These are phyloP conservation scores for Flaveria brownii DNA, from an alignment of 129 eudicot genomes.

Conservation along the genomic window DNA sequence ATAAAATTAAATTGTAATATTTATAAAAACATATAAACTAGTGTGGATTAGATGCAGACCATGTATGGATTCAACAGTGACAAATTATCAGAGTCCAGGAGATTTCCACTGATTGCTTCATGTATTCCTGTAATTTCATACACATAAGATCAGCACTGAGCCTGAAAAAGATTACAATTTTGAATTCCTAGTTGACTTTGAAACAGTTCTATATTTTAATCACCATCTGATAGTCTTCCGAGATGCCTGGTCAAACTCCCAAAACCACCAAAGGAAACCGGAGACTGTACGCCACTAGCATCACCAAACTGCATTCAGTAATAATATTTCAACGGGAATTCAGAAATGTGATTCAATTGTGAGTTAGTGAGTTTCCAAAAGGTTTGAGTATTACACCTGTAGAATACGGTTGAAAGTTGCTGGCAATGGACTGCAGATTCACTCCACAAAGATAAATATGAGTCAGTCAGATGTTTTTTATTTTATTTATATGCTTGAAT, in stretches of 20 bases:
- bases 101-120: slow-evolving; percentile 62
- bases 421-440: slow-evolving; percentile 76
- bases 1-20: not conserved
- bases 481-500: slow-evolving; percentile 14
- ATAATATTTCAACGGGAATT: slow-evolving; percentile 11
- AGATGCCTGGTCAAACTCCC: slow-evolving; percentile 99
- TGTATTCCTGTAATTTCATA: slow-evolving; percentile 58
- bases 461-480: slow-evolving; percentile 29
- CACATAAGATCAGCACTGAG: slow-evolving; percentile 4
- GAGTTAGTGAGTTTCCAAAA: slow-evolving; percentile 26
- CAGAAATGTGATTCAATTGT: not conserved
- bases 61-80: slow-evolving; percentile 86
- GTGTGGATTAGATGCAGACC: slow-evolving; percentile 49
- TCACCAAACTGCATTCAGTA: slow-evolving; percentile 79
- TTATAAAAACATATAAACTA: not conserved
- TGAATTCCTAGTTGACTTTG: slow-evolving; percentile 4
- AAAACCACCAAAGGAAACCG: slow-evolving; percentile 97
- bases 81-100: slow-evolving; percentile 68
- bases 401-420: slow-evolving; percentile 89
- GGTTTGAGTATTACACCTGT: slow-evolving; percentile 61
- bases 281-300: slow-evolving; percentile 98
- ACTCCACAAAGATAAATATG: slow-evolving; percentile 27
- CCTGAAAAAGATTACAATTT: slow-evolving; percentile 18
- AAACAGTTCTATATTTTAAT: not conserved
- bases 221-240: slow-evolving; percentile 83